Base-by-base conservation (phyloP, 805 yeast genomes). In the Metschnikowia gruessii region DNA sequence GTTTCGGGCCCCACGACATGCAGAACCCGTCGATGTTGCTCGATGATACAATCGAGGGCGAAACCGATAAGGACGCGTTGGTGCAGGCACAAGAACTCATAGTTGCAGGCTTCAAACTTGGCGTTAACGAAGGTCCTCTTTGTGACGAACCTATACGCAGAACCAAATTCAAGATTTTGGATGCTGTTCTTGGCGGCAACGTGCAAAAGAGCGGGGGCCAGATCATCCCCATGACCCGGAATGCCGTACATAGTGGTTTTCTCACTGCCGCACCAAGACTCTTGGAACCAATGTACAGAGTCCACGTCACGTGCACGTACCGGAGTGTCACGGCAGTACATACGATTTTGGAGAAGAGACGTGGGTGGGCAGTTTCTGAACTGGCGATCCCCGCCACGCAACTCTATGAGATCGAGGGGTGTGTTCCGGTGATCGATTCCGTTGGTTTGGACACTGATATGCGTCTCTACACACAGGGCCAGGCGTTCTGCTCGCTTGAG, bases 371-470 rank as follows among this genome's bases (percentile, higher is more conserved):
- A 0, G 50, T 70, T 5, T 59, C 61, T 0, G 78, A 75, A 30
- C 51, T 49, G 0, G 81, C 88, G 2, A 78, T 92, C 18, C 82
- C 81, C 0, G 97, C 88, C 0, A 83, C 98, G 0, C 85, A 80
- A 11, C 64, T 92, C 9, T 80, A 73, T 56, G 74, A 70, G 48
- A 68, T 89, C 0, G 67, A 67, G 33, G 96, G 91, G 0, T 65
- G 63, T 26, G 68, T 94, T 0, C 99, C 99, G 0, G 94, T 87
- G 1, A 86, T 94, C 39, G 99, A 94, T 53, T 85, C 97, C 1
- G 70, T 85, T 44, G 99, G 98, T 0, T 73, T 94, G 39, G 97
- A 88, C 59, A 81, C 95, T 0, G 99, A 94, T 62, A 66, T 94
- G 28, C 66, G 96, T 51, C 64, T 88, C 11, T 77, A 82, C 11